These are phyloP conservation scores for Violaceomyces palustris DNA, from an alignment of 1,284 basidiomycete genomes.

Conservation along the genomic window DNA sequence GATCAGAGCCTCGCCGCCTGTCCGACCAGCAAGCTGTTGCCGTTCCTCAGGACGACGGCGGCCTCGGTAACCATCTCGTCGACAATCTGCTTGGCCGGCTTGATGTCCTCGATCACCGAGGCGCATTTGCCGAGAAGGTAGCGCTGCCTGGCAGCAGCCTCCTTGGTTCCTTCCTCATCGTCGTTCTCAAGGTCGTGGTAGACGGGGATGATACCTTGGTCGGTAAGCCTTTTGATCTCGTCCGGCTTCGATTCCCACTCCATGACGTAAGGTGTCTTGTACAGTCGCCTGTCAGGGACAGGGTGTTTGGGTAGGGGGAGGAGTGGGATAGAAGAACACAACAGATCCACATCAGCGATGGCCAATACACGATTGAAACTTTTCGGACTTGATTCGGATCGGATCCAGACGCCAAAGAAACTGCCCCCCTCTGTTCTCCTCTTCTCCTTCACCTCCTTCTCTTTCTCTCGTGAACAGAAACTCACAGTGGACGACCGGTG, in stretches of 20 bases:
- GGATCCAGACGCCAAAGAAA: too few relatives aligned
- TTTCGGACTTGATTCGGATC: slow-evolving; percentile 1
- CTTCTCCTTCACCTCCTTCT: too few relatives aligned
- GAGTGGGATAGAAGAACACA: too few relatives aligned
- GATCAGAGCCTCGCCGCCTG: background rate
- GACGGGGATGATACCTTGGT: slow-evolving; percentile 41
- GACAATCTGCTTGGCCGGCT: slow-evolving; percentile 42
- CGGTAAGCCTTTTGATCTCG: slow-evolving; percentile 46
- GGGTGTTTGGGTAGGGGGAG: background rate
- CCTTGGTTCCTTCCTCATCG: slow-evolving; percentile 39
- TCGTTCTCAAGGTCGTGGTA: slow-evolving; percentile 46
- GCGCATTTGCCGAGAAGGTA: slow-evolving; percentile 54
- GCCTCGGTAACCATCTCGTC: slow-evolving; percentile 46
- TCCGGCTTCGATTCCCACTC: slow-evolving; percentile 46
- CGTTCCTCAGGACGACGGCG: slow-evolving; percentile 23
- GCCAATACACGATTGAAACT: too few relatives aligned
- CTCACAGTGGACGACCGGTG: slow-evolving; percentile 73
- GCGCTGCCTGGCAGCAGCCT: slow-evolving; percentile 25
- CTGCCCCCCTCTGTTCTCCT: too few relatives aligned
- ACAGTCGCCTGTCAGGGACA: slow-evolving; percentile 1
- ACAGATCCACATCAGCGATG: too few relatives aligned
- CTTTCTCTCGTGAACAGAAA: too few relatives aligned
- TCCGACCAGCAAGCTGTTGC: slow-evolving; percentile 21
- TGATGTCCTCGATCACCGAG: slow-evolving; percentile 57
- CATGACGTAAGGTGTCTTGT: slow-evolving; percentile 34